phyloP scores from a whole-genome alignment of 2,329 filamentous ascomycete genomes.

The Dactylellina sp. region DNA sequence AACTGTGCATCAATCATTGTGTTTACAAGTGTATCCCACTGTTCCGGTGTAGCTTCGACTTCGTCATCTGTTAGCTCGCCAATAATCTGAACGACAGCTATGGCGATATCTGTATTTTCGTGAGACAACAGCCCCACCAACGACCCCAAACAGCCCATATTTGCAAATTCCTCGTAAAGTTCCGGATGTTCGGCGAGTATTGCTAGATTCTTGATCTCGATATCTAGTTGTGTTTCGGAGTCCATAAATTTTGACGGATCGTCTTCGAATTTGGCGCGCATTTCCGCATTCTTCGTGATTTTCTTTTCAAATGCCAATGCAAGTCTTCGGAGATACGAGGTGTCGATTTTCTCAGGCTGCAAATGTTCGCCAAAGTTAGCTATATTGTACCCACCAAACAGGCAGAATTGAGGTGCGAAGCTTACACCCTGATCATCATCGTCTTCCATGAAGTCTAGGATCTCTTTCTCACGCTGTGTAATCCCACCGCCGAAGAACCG shows the following conservation, averaged over 20 bases:
- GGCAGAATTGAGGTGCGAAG: too few relatives aligned
- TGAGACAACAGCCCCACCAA: constrained; percentile 86
- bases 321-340: constrained; percentile 82
- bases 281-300: constrained; percentile 88
- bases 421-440: constrained; percentile 69
- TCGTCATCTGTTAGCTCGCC: constrained; percentile 94
- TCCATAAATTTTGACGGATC: constrained; percentile 76
- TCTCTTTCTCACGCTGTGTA: constrained; percentile 80
- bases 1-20: constrained; percentile 77
- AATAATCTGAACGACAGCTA: constrained; percentile 88
- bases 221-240: constrained; percentile 90
- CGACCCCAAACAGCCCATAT: constrained; percentile 77
- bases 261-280: constrained; percentile 84
- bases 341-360: constrained; percentile 80
- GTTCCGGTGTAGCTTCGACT: constrained; percentile 79
- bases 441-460: constrained; percentile 87
- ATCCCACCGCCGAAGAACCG: constrained; percentile 96
- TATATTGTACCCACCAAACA: neutral
- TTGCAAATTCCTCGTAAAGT: constrained; percentile 83
- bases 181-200: constrained; percentile 88
- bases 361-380: neutral
- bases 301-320: constrained; percentile 88
- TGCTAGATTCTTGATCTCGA: constrained; percentile 85
- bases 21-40: constrained; percentile 81
- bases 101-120: constrained; percentile 96